Evolutionary conservation across 768 basidiomycete genomes (phyloP), one percentile per base, ranked within the genome.

Genomic region (Lactarius hengduanensis): DNA sequence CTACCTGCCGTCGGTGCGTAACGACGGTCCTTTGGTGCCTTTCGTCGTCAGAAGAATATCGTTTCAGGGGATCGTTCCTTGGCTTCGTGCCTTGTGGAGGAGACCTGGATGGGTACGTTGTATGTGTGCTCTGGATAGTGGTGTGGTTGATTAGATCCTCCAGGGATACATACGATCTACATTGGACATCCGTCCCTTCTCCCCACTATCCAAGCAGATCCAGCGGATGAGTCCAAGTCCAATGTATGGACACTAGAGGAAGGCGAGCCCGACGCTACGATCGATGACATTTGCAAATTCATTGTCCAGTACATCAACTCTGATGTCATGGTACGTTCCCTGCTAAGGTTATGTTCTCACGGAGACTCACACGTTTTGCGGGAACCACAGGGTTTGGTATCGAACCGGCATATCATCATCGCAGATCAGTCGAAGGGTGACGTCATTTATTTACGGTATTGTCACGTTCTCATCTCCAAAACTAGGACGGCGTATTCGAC

Each of bases 281-380:
- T 91, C 6, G 79, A 86, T 1, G 90, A 92, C 69, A 85, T 94
- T 16, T 90, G 89, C 67, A 81, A 94, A 64, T 94, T 94, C 70
- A 78, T 94, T 28, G 85, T 92, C 16, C 86, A 94, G 70, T 94
- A 93, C 64, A 91, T 94, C 73, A 83, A 90, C 68, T 91, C 91
- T 0, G 91, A 94, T 71, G 83, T 92, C 53, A 76, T 92, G 81
- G 90, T 91, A 76, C 22, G 82, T 72, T 8, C 10, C 26, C 22
- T 20, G 8, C 1, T 4, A 40, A 18, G 18, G 20, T 66, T 15
- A n/a, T 38, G 16, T 8, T 18, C 15, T 41, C 30, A 10, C 9
- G 2, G 50, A 43, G 40, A 13, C 26, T n/a, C 32, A 66, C 55
- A 1, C 30, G 22, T 32, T 20, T 26, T 2, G 11, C 47, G 55